These are phyloP conservation scores for Ministeria vibrans DNA, from an alignment of 78 protist genomes.

Conservation along the genomic window DNA sequence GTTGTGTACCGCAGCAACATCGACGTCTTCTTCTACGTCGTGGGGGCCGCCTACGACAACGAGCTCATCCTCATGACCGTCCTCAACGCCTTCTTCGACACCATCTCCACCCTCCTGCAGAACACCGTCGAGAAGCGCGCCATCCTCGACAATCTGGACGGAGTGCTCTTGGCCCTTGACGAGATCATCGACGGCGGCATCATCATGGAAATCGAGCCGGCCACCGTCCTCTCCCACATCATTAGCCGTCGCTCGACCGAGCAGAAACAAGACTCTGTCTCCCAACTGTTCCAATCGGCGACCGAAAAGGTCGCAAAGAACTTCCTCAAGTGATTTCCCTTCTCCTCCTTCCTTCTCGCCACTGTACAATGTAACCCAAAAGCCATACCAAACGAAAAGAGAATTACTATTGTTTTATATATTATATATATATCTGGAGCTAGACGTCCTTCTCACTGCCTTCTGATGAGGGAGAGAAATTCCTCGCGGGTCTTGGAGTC, in stretches of 20 bases:
- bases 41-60: slow-evolving; percentile 48
- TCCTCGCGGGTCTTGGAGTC: slow-evolving; percentile 66
- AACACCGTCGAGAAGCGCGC: slow-evolving; percentile 28
- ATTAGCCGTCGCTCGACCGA: not conserved
- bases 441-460: not conserved
- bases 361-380: not conserved
- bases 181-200: slow-evolving; percentile 53
- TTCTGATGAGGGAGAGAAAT: slow-evolving; percentile 48
- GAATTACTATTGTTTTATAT: not conserved
- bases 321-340: not conserved
- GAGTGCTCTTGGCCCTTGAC: slow-evolving; percentile 36
- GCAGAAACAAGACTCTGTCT: not conserved
- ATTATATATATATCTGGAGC: not conserved
- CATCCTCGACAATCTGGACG: slow-evolving; percentile 42
- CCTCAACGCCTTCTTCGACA: slow-evolving; percentile 23
- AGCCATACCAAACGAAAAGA: not conserved
- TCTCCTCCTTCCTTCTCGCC: not conserved
- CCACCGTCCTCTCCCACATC: not conserved
- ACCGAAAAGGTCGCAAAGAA: not conserved
- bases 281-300: not conserved
- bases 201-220: not conserved
- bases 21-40: slow-evolving; percentile 43
- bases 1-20: slow-evolving; percentile 27
- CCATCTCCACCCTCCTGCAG: not conserved
- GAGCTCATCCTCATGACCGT: slow-evolving; percentile 36